Base-by-base conservation (phyloP, 139 green algal species). In the Picocystis salinarum region DNA sequence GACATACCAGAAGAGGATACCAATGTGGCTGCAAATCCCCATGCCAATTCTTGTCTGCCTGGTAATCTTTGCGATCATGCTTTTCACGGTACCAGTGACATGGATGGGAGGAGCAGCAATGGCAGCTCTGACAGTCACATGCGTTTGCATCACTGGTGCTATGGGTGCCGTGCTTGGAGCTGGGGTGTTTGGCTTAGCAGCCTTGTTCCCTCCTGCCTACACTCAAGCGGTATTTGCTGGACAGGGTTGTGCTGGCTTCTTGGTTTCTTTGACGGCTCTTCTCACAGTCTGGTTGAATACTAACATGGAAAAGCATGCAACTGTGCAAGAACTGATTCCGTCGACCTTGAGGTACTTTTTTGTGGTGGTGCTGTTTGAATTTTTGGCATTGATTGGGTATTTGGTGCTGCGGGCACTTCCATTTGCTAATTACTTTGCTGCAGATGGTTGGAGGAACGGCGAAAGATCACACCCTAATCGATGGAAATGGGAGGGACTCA, bases 111-210 rank as follows among this genome's bases (percentile, higher is more conserved):
- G 31, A 15, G 13, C 15, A 15, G 13, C 15, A 13, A 37, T 37
- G 31, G 15, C 31, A 13, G 13, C 13, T 15, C 31, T 37, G 31
- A 37, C 31, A 15, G 31, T 37, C 13, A 13, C 31, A 15, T 37
- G 13, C 31, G 31, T 37, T 37, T 19, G 13, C 13, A 13, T 37
- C 13, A 13, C 15, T 13, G 31, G 31, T 13, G 31, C 31, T 37
- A 15, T 37, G 31, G 31, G 31, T 13, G 31, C 31, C 15, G 50
- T 65, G 17, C 40, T 62, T 26, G 42, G 54, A 36, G 58, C 39
- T 6, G 58, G 58, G 23, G 18, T 57, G 15, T 57, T 62, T n/a
- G 57, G 48, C 18, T 37, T 67, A 18, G 58, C 58, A 20, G 45
- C 42, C 28, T 22, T 53, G 42, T 58, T 56, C 34, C 46, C 52